phyloP scores from a whole-genome alignment of 768 basidiomycete species.

The Rossbeevera mucosa region DNA sequence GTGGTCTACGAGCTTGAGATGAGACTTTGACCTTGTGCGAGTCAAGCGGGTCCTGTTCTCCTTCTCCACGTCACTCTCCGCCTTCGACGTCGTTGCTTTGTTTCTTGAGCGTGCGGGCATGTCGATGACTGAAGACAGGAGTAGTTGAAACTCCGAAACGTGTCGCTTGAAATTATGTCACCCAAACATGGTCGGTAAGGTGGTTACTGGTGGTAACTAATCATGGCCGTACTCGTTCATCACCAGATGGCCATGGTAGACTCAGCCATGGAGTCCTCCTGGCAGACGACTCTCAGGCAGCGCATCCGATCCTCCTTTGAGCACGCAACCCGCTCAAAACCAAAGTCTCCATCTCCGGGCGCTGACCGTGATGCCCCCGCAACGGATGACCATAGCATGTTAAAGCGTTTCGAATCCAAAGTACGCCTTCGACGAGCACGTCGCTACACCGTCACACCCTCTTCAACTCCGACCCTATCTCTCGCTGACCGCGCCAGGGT shows the following conservation, averaged over 20 bases:
- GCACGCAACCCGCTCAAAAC: conserved; percentile 59
- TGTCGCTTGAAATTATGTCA: conserved; percentile 3
- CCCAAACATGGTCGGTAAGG: too few relatives aligned
- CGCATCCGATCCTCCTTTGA: conserved; percentile 64
- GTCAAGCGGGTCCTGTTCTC: conserved; percentile 25
- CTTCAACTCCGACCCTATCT: conserved; percentile 38
- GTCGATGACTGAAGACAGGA: conserved; percentile 23
- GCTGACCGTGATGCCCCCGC: conserved; percentile 39
- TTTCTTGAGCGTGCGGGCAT: conserved; percentile 49
- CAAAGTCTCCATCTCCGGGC: conserved; percentile 35
- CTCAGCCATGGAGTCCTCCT: conserved; percentile 39
- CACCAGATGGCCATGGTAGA: too few relatives aligned
- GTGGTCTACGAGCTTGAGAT: conserved; percentile 15
- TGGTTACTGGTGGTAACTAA: too few relatives aligned
- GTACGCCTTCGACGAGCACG: conserved; percentile 46
- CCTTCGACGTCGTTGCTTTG: conserved; percentile 25
- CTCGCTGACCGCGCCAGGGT: conserved; percentile 21
- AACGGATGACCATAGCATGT: conserved; percentile 39
- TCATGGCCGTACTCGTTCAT: too few relatives aligned
- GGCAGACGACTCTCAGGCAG: conserved; percentile 52
- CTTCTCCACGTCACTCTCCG: conserved; percentile 28
- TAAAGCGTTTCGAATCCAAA: conserved; percentile 46
- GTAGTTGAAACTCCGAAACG: conserved; percentile 30
- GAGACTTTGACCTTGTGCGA: conserved; percentile 23
- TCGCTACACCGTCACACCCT: conserved; percentile 37